Percentiles rank a stretch among this genome's conserved stretches.
Conservation (phyloP, 495 filamentous ascomycete genomes). For the Terfezia boudieri region DNA sequence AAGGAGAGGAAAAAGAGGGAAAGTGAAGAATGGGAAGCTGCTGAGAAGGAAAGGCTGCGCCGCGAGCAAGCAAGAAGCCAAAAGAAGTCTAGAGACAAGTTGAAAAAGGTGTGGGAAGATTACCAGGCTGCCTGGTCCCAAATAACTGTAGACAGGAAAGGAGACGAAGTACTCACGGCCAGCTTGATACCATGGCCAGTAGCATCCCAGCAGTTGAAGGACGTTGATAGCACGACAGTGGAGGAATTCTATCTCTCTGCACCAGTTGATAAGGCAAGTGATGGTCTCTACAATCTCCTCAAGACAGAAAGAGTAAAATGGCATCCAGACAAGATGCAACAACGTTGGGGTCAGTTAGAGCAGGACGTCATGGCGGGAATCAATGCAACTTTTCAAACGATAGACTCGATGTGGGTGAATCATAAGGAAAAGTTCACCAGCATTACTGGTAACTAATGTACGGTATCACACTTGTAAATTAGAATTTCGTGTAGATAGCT, state of each 20-base stretch:
- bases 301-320: slow-evolving; percentile 77
- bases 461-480: too few relatives aligned
- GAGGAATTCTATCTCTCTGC: slow-evolving; percentile 40
- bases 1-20: slow-evolving; percentile 24
- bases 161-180: slow-evolving; percentile 9
- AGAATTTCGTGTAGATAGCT: too few relatives aligned
- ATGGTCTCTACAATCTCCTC: slow-evolving; percentile 33
- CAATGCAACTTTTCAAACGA: slow-evolving; percentile 76
- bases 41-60: slow-evolving; percentile 17
- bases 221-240: slow-evolving; percentile 39
- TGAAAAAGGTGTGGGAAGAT: slow-evolving; percentile 36
- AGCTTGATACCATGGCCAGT: slow-evolving; percentile 57
- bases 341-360: slow-evolving; percentile 52
- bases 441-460: background rate
- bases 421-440: slow-evolving; percentile 6
- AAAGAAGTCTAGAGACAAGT: slow-evolving; percentile 26
- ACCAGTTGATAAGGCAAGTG: slow-evolving; percentile 10
- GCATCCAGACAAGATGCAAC: slow-evolving; percentile 98
- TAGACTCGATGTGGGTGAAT: slow-evolving; percentile 57
- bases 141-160: slow-evolving; percentile 25
- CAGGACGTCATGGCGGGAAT: slow-evolving; percentile 50
- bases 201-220: slow-evolving; percentile 33
- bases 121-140: slow-evolving; percentile 42
- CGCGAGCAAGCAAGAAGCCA: slow-evolving; percentile 30
- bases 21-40: slow-evolving; percentile 22